A percentile compares a stretch with the other conserved stretches of the same genome.
These are phyloP conservation scores for Scalesia atractyloides DNA, from an alignment of 129 eudicot species.

Conservation along the genomic window DNA sequence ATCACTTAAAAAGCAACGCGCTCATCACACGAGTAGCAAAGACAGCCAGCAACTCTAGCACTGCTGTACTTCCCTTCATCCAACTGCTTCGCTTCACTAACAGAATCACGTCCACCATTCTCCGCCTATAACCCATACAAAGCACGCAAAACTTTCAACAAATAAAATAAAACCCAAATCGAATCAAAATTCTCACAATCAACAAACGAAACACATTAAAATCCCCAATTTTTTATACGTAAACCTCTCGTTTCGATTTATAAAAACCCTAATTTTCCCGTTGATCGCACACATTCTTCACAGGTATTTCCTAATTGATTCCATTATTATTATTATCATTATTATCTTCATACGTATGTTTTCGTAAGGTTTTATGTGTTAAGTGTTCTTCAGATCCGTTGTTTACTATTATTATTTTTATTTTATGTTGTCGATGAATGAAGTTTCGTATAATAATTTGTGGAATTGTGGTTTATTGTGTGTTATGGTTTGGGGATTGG, in stretches of 20 bases:
- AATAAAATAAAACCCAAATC: conserved; percentile 20
- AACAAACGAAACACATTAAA: conserved; percentile 17
- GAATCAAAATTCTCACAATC: conserved; percentile 18
- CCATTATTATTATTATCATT: neutral
- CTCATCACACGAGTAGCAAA: neutral
- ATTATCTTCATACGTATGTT: neutral
- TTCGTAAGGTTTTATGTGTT: neutral
- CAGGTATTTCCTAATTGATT: conserved; percentile 33
- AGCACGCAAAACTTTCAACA: neutral
- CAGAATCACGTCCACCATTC: conserved; percentile 29
- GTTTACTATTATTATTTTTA: neutral
- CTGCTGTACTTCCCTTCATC: conserved; percentile 18
- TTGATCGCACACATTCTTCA: conserved; percentile 33
- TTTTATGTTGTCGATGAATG: neutral
- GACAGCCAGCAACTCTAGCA: neutral
- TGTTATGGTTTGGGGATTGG: conserved; percentile 2
- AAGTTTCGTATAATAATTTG: neutral
- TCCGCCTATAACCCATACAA: neutral
- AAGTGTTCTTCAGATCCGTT: neutral
- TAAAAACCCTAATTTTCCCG: conserved; percentile 42
- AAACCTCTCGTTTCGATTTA: conserved; percentile 25
- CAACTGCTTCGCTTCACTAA: conserved; percentile 29
- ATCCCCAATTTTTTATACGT: neutral
- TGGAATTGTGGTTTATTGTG: neutral
- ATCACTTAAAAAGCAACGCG: neutral